Percentiles rank a stretch among this genome's conserved stretches.
phyloP scores from a whole-genome alignment of 768 basidiomycete genomes.

The Suillus bovinus region DNA sequence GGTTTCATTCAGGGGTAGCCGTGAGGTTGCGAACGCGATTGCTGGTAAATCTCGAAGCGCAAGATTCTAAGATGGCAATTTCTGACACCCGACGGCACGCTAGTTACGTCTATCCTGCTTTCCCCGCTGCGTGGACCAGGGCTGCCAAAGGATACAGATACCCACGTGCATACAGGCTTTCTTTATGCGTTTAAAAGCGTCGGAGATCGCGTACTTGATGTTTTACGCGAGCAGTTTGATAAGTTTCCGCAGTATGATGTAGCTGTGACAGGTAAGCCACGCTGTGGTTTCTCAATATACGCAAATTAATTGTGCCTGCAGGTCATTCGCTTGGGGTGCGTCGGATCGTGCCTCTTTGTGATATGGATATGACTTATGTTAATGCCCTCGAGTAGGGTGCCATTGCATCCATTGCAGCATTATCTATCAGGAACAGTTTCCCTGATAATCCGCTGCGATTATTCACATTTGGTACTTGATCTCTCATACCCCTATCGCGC shows the following conservation, averaged over 20 bases:
- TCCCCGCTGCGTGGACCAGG: conserved; percentile 24
- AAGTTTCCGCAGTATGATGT: conserved; percentile 35
- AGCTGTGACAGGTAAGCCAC: conserved; percentile 31
- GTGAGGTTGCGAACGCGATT: conserved; percentile 22
- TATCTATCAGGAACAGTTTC: conserved; percentile 34
- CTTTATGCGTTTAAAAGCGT: conserved; percentile 37
- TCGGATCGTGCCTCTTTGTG: conserved; percentile 7
- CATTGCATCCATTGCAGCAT: conserved; percentile 39
- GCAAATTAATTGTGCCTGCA: conserved; percentile 12
- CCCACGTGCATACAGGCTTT: conserved; percentile 39
- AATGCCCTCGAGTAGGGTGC: conserved; percentile 32
- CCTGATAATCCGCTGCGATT: conserved; percentile 27
- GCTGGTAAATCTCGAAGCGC: conserved; percentile 14
- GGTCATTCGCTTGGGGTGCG: conserved; percentile 44
- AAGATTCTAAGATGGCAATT: not conserved
- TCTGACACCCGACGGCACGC: conserved; percentile 11
- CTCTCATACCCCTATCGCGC: not conserved
- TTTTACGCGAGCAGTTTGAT: conserved; percentile 32
- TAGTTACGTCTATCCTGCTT: conserved; percentile 26
- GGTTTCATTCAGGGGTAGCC: conserved; percentile 42
- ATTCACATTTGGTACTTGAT: conserved; percentile 54
- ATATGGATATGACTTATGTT: not conserved
- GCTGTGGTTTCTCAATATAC: conserved; percentile 1
- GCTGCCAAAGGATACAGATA: conserved; percentile 22
- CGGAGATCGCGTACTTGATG: conserved; percentile 28